Evolutionary conservation across 768 basidiomycete species (phyloP), one percentile per base, ranked within the genome.

Genomic region (Vararia minispora): DNA sequence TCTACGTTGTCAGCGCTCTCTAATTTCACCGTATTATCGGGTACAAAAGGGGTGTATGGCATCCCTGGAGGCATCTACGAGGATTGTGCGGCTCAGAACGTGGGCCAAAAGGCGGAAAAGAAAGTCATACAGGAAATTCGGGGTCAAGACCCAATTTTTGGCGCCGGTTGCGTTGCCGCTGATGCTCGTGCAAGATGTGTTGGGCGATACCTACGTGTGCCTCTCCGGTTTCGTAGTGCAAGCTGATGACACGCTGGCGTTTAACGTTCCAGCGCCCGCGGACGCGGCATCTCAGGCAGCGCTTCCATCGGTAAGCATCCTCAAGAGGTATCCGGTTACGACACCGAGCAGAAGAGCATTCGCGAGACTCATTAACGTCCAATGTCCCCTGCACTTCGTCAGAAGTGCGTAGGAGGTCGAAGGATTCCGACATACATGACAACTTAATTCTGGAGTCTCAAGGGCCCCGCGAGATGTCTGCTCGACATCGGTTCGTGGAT

Each of bases 221-320:
- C 11, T 32, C 28, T 3, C 29, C 32, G 18, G 37, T 35, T 12
- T 47, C 38, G 24, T 41, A 30, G 18, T 16, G 22, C 16, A 37
- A 28, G 4, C n/a, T 16, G 28, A 24, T n/a, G 27, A 29, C 45
- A 23, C 38, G 34, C 25, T 28, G 33, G 28, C 45, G 45, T 20
- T 47, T 36, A 21, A 33, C 29, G 16, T 33, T 21, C 9, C 24
- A 33, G 8, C 52, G 46, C 22, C 41, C 33, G 9, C 39, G 31
- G 21, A 22, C 24, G 7, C 52, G 54, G 28, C 54, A 56, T 7
- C 12, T 28, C 4, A 43, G 40, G 35, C 54, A 56, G 14, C 40
- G 24, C 40, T 44, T 49, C 30, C 31, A 56, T 14, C 28, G 35
- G 36, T 52, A 53, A 10, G 31, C 34, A 5, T 28, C 25, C 16